Conservation (phyloP, 345 rosid species). For the Eucalyptus erythrocorys region DNA sequence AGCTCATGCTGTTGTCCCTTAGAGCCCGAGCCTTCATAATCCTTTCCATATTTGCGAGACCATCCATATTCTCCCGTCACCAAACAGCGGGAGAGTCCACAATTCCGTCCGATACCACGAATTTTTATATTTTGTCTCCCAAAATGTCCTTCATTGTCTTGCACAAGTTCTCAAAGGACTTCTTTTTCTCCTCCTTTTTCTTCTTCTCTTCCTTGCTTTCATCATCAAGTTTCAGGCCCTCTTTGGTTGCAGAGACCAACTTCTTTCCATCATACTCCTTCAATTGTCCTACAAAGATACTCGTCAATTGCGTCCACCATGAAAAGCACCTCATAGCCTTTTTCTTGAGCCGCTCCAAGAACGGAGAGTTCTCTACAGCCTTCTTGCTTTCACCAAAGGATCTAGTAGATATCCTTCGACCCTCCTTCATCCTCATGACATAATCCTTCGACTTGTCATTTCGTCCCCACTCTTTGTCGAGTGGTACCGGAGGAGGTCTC, state of each 20-base stretch:
- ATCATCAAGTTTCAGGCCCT: slow-evolving; percentile 26
- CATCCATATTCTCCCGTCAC: slow-evolving; percentile 38
- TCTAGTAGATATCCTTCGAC: slow-evolving; percentile 34
- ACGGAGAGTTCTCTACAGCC: slow-evolving; percentile 40
- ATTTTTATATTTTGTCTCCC: slow-evolving; percentile 29
- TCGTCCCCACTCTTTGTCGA: slow-evolving; percentile 34
- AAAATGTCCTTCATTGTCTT: slow-evolving; percentile 26
- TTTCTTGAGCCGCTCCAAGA: slow-evolving; percentile 34
- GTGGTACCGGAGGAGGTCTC: slow-evolving; percentile 23
- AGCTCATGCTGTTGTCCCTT: slow-evolving; percentile 36
- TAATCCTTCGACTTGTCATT: slow-evolving; percentile 28
- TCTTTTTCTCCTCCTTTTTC: slow-evolving; percentile 22
- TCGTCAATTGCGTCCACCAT: slow-evolving; percentile 36
- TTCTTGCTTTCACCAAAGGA: slow-evolving; percentile 38
- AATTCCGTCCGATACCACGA: slow-evolving; percentile 26
- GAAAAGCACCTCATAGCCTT: slow-evolving; percentile 25
- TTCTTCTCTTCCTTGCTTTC: slow-evolving; percentile 34
- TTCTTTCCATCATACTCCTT: slow-evolving; percentile 37
- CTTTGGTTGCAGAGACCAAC: slow-evolving; percentile 32
- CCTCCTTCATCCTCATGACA: slow-evolving; percentile 37
- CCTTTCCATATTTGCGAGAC: slow-evolving; percentile 38
- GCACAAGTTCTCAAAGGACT: slow-evolving; percentile 30
- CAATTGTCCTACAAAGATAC: slow-evolving; percentile 28
- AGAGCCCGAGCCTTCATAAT: slow-evolving; percentile 37
- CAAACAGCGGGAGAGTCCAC: slow-evolving; percentile 36